A percentile compares a stretch with the other conserved stretches of the same genome.
Evolutionary conservation across 2,329 filamentous ascomycete species (phyloP).

Genomic region (Colletotrichum graminicola): DNA sequence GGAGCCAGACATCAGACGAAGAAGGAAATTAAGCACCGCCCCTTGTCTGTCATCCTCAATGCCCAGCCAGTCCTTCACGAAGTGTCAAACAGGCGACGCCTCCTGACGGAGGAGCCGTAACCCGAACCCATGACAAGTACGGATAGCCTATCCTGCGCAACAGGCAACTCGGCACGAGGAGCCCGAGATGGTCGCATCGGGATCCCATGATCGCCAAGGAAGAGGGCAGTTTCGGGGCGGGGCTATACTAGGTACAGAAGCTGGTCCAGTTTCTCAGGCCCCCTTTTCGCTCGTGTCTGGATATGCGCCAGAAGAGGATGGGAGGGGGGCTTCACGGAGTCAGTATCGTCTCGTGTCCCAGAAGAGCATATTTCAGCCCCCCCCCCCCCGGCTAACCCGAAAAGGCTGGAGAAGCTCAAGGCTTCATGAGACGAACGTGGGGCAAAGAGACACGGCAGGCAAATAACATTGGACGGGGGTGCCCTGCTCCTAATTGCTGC

Average conservation of each 20-base stretch:
- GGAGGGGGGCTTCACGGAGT: not conserved
- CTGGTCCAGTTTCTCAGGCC: not conserved
- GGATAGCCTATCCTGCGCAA: not conserved
- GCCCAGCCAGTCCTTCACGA: constrained; percentile 15
- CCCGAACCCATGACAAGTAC: not conserved
- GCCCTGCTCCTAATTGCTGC: too few species aligned
- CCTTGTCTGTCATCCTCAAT: not conserved
- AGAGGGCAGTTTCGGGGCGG: constrained; percentile 15
- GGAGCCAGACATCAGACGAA: not conserved
- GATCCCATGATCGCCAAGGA: constrained; percentile 13
- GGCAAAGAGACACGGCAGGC: constrained; percentile 10
- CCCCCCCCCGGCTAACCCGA: not conserved
- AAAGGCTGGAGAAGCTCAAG: constrained; percentile 1
- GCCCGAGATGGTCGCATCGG: constrained; percentile 19
- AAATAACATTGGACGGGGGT: too few species aligned
- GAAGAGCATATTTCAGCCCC: not conserved
- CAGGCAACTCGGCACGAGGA: constrained; percentile 16
- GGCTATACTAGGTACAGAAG: not conserved
- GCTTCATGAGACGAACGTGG: constrained; percentile 40
- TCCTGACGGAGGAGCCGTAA: constrained; percentile 1
- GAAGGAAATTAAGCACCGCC: not conserved
- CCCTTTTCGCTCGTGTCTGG: constrained; percentile 2
- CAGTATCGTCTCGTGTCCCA: constrained; percentile 4
- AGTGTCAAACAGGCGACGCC: constrained; percentile 11
- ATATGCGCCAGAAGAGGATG: not conserved